Evolutionary conservation across 805 yeast species (phyloP), one percentile per base, ranked within the genome.

Genomic region (Starmerella stigmatis): DNA sequence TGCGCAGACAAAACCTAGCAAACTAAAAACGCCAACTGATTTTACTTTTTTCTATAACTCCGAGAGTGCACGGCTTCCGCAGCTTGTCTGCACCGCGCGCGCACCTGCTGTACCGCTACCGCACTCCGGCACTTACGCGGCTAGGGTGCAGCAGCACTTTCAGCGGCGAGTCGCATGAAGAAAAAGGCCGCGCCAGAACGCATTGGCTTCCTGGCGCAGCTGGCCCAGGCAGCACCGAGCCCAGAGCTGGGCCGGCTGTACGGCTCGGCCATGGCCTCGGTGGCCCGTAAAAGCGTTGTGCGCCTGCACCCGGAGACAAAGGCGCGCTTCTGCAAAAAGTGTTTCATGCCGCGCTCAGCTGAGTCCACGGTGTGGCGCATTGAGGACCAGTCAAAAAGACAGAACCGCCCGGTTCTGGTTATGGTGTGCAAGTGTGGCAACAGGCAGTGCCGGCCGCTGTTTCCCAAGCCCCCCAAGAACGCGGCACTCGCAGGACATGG

Each of bases 251-350:
- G 84, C 0, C 63, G 85, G 41, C 66, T 69, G 44, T 77, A 77
- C 56, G 62, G 73, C 17, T 66, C 73, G 41, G 74, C 73, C 30
- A 63, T 81, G 62, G 78, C 73, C 44, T 55, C 74, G 8, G 79
- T 83, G 8, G 72, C 84, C 8, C 79, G 80, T 57, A 81, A 79
- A 56, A 73, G 78, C 2, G 88, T 82, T 15, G 58, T 79, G 17
- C 73, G 79, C 49, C 58, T 81, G 23, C 71, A 81, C 38, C 57
- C 54, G 0, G 51, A 50, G 5, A 56, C 85, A 10, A 86, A 86
- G 60, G 67, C 94, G 52, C 68, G 72, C 0, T 57, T 79, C 13
- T 86, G 95, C 62, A 84, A 83, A 54, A 64, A 63, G 29, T 86
- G 95, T 60, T 63, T 72, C 36, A 60, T 76, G 8, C 48, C 72